A percentile compares a stretch with the other conserved stretches of the same genome.
Conservation (phyloP, 306 rosid genomes). For the Malus domestica region DNA sequence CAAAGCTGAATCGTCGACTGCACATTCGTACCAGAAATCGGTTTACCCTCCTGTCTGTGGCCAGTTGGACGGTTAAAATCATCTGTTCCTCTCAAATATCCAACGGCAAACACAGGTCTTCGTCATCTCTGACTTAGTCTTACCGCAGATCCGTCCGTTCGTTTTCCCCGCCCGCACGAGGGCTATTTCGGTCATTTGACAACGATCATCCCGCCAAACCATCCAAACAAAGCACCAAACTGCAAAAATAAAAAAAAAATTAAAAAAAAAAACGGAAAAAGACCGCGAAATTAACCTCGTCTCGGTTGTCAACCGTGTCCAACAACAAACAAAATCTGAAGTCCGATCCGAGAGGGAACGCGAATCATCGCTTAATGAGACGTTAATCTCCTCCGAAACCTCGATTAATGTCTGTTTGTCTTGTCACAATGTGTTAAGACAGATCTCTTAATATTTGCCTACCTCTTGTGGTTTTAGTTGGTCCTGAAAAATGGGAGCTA, state of each 20-base stretch:
- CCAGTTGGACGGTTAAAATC: constrained; percentile 16
- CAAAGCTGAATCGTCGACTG: not conserved
- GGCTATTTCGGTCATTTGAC: not conserved
- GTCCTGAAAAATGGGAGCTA: constrained; percentile 41
- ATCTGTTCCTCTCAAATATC: not conserved
- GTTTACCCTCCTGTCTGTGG: constrained; percentile 24
- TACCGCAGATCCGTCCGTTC: not conserved
- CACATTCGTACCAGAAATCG: not conserved
- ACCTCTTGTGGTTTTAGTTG: not conserved
- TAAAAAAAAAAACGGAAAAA: too few relatives aligned
- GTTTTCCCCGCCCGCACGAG: not conserved
- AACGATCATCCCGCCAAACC: not conserved
- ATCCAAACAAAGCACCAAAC: not conserved
- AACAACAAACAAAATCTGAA: not conserved
- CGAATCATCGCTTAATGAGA: not conserved
- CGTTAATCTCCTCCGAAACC: not conserved
- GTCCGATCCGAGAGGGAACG: not conserved
- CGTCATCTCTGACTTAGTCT: not conserved
- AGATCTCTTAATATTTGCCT: constrained; percentile 24
- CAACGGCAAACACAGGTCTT: constrained; percentile 4
- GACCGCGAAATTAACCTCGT: too few relatives aligned
- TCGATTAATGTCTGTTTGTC: not conserved
- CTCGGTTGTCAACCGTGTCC: too few relatives aligned
- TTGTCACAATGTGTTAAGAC: constrained; percentile 10
- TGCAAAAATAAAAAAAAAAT: not conserved